Evolutionary conservation across 2,329 filamentous ascomycete genomes (phyloP), one percentile per base, ranked within the genome.

Genomic region (Paecilomyces sp.): DNA sequence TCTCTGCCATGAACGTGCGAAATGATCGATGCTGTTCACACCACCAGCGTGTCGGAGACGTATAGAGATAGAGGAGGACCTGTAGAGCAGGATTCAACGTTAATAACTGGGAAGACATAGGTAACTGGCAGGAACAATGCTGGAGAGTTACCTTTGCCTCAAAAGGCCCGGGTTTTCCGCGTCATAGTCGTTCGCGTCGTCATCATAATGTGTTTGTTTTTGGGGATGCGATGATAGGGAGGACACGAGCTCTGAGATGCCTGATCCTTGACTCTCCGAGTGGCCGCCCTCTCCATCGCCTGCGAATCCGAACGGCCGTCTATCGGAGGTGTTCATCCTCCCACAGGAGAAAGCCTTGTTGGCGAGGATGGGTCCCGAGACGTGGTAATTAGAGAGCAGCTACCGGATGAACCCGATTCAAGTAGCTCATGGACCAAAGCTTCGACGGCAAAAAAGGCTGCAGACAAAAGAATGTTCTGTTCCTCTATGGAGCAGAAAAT

Each of bases 11-110:
- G 91, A 96, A 62, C 89, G 85, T 53, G 92, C 90, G 72, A 97
- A 97, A 69, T 92, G 96, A 70, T 94, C 88, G 68, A 97, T 89
- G 74, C 90, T 95, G 79, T 97, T 97, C 62, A 92, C 88, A 56
- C 93, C 93, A 64, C 93, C 94, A 55, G 90, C 88, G 62, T 96
- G 87, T 65, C 76, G 69, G 31, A 79, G 63, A 6, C 82, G 80
- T 69, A 82, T 76, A 8, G 76, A 74, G 55, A 78, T 69, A n/a
- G 77, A 77, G 6, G 73, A 74, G 31, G 70, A 71, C 60, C 70
- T 72, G 41, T 28, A 33, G 18, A 58, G 22, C 7, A 22, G 7
- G 3, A 15, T 9, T 12, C 13, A 7, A 22, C 5, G n/a, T 33
- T 24, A 55, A 13, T 33, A 33, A n/a, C 12, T 22, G 31, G 13